These are phyloP conservation scores for Talaromyces marneffei DNA, from an alignment of 2,329 filamentous ascomycete genomes.

Conservation along the genomic window DNA sequence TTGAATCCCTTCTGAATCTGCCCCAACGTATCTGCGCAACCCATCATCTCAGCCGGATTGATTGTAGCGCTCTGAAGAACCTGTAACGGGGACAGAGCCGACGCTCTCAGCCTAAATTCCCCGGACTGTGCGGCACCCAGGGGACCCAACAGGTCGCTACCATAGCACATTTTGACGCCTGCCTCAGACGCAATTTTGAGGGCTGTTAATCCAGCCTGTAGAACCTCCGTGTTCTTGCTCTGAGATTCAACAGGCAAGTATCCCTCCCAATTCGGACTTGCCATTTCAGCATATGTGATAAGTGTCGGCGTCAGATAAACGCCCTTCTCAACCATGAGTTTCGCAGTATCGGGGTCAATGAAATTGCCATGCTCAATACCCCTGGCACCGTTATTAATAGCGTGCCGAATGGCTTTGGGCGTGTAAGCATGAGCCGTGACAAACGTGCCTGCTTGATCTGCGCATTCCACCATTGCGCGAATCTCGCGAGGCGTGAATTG, in stretches of 20 bases:
- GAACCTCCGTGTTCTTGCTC: slow-evolving; percentile 49
- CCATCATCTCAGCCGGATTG: slow-evolving; percentile 40
- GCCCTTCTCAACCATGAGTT: slow-evolving; percentile 46
- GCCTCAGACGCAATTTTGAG: slow-evolving; percentile 47
- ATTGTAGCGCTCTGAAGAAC: slow-evolving; percentile 50
- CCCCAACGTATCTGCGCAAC: slow-evolving; percentile 33
- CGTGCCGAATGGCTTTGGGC: slow-evolving; percentile 49
- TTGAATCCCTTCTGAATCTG: slow-evolving; percentile 47
- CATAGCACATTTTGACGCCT: slow-evolving; percentile 53
- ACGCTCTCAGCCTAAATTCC: slow-evolving; percentile 45
- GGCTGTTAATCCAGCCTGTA: slow-evolving; percentile 43
- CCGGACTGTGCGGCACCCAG: slow-evolving; percentile 45
- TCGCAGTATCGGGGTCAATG: slow-evolving; percentile 40
- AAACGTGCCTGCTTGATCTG: slow-evolving; percentile 43
- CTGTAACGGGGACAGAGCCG: slow-evolving; percentile 39
- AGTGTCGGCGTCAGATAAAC: slow-evolving; percentile 52
- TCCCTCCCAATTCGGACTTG: slow-evolving; percentile 29
- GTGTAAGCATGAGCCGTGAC: slow-evolving; percentile 58
- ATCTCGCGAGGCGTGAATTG: slow-evolving; percentile 57
- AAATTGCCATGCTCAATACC: slow-evolving; percentile 53
- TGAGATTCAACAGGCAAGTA: slow-evolving; percentile 31
- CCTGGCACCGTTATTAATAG: slow-evolving; percentile 49
- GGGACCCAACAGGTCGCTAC: slow-evolving; percentile 51
- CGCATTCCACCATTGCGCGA: slow-evolving; percentile 47
- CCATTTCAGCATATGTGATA: slow-evolving; percentile 48